Base-by-base conservation (phyloP, 177 flowering plant species). In the Vitis hybrid region DNA sequence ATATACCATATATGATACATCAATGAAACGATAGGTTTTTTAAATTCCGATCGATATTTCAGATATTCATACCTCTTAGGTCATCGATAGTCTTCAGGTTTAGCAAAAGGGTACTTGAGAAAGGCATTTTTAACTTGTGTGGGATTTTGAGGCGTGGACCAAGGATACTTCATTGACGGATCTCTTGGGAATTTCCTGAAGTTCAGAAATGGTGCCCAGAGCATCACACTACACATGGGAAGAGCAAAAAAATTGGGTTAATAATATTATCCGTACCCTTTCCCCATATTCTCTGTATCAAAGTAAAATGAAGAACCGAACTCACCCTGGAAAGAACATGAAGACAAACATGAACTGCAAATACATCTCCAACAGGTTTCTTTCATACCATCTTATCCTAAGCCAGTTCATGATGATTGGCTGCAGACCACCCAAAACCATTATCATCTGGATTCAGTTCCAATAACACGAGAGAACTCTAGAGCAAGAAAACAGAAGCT, bases 371-470 rank as follows among this genome's bases (percentile, higher is more conserved):
- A 85, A 59, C 17, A 90, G 81, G 12, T 82, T 84, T 75, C 98
- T 85, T 71, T 79, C 85, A 80, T 89, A 88, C 91, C 88, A 88
- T 79, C 98, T 84, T 66, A 82, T 75, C 77, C 97, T 83, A 12
- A 93, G 81, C 98, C 98, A 93, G 78, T 91, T 90, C 87, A 93
- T 66, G 65, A 93, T 90, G 60, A 91, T 79, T 5, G 98, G 98
- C 97, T 93, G 87, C 80, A 48, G 45, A 56, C 21, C 54, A 9
- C 10, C 45, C n/a, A 40, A 21, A 61, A 56, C 18, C 7, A 17
- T 12, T 17, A 69, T 52, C 8, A 49, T 40, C 54, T 58, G n/a
- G 19, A 45, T 5, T 17, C 59, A 19, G 3, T 52, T 51, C 32
- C 60, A 64, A 52, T 40, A 45, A 2, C 18, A 15, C 2, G 52